Base-by-base conservation (phyloP, 768 basidiomycete genomes). In the Auricularia cornea region DNA sequence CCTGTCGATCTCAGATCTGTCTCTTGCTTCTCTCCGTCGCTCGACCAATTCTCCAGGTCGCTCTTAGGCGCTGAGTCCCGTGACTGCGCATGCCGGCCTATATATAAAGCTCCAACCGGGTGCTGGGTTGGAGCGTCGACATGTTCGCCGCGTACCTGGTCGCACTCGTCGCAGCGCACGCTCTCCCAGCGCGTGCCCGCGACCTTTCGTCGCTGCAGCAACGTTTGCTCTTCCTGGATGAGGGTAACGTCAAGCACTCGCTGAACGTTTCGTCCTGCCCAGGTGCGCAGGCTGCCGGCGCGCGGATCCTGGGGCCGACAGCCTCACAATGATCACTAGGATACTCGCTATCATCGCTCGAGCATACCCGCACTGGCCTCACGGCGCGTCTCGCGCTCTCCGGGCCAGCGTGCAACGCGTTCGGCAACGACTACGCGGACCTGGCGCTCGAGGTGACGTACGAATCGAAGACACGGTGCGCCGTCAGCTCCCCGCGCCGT, bases 381-480 rank as follows among this genome's bases (percentile, higher is more conserved):
- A 80, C 76, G 0, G 88, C 86, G 30, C 75, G 77, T 20, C 74
- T 90, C 3, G 72, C 70, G 38, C 76, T 90, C 6, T 79, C 81
- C 1, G 86, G 86, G 1, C 41, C 73, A 18, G 77, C 82, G 10
- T 91, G 89, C 70, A 78, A 89, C 66, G 84, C 83, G 3, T 90
- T 87, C 67, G 87, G 88, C 3, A 73, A 67, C 1, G 88, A 90
- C 66, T 74, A 88, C 33, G 56, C 71, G 0, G 72, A 84, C 64
- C 79, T 90, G 26, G 85, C 81, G n/a, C 76, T 91, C 23, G 74
- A 86, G 68, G 85, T 89, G 6, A 83, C 81, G 14, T 89, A 89
- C 68, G 87, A 89, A 71, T 81, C 80, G 23, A 72, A 72, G 61
- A 77, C 81, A 52, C 77, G 80, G 83, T 83, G 65, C 54, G 28